phyloP scores from a whole-genome alignment of 768 basidiomycete genomes.

The Mrakia blollopis region DNA sequence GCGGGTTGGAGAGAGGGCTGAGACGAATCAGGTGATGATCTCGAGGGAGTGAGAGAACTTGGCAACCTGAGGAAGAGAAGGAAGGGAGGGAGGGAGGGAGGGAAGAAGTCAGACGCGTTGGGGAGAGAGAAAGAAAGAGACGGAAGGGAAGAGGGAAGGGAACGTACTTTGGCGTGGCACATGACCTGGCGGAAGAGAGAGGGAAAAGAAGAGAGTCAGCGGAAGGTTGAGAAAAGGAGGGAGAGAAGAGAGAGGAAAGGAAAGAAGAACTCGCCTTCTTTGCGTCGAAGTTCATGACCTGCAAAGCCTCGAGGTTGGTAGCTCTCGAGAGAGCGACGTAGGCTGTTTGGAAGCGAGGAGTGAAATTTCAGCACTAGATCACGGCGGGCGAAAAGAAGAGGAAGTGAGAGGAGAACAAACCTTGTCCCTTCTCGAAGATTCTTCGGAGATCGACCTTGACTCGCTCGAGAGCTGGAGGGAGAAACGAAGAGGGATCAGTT shows the following conservation, averaged over 20 bases:
- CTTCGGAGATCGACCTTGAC: slow-evolving; percentile 90
- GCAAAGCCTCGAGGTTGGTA: slow-evolving; percentile 21
- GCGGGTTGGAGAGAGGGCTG: background rate
- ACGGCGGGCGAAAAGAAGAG: too few species aligned
- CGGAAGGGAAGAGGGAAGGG: background rate
- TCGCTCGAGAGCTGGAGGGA: slow-evolving; percentile 59
- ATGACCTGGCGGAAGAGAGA: slow-evolving; percentile 14
- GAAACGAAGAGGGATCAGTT: background rate
- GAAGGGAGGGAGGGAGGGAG: background rate
- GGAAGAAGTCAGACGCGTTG: background rate
- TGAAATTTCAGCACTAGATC: background rate
- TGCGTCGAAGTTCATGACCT: slow-evolving; percentile 32
- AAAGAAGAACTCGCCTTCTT: slow-evolving; percentile 17
- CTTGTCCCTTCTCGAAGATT: slow-evolving; percentile 63
- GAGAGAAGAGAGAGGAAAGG: too few species aligned
- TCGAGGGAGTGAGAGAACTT: slow-evolving; percentile 28
- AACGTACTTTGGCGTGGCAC: slow-evolving; percentile 27
- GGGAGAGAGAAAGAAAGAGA: background rate
- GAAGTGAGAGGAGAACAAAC: background rate
- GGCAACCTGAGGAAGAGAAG: slow-evolving; percentile 11
- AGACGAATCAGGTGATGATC: background rate
- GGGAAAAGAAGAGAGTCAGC: too few species aligned
- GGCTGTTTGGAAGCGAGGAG: background rate
- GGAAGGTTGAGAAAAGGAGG: background rate
- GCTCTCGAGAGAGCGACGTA: slow-evolving; percentile 33